Conservation (phyloP, 148 eudicot species). For the Beta vulgaris region DNA sequence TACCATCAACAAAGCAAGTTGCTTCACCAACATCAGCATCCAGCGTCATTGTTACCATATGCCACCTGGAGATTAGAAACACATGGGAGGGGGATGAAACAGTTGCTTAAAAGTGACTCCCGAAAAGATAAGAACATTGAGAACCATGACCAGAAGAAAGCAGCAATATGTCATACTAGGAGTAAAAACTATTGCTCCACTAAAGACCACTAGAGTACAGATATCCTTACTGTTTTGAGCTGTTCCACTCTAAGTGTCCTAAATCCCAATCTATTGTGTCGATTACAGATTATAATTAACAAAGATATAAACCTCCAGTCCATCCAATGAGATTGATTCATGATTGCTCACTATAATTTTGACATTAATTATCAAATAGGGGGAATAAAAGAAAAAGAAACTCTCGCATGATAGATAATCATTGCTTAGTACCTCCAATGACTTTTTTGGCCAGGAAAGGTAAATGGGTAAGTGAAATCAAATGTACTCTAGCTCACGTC, state of each 20-base stretch:
- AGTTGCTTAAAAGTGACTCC: too few relatives aligned
- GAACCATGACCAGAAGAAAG: background rate
- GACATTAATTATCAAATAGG: background rate
- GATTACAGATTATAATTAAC: background rate
- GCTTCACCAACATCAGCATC: slow-evolving; percentile 98
- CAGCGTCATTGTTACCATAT: slow-evolving; percentile 79
- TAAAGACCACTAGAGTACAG: background rate
- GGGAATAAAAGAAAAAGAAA: background rate
- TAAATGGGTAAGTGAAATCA: too few relatives aligned
- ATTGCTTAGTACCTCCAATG: too few relatives aligned
- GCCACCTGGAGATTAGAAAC: slow-evolving; percentile 70
- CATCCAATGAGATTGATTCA: background rate
- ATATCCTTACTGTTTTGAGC: background rate
- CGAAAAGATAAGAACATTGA: too few relatives aligned
- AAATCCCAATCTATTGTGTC: background rate
- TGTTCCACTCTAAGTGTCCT: background rate
- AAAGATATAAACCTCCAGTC: background rate
- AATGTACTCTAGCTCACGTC: too few relatives aligned
- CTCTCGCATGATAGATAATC: too few relatives aligned
- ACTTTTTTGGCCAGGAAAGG: too few relatives aligned
- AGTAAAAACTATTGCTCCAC: background rate
- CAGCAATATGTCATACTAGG: background rate
- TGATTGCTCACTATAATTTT: background rate
- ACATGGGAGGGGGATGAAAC: background rate
- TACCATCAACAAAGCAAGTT: slow-evolving; percentile 92